Evolutionary conservation across 768 basidiomycete genomes (phyloP).

Genomic region (Kwoniella mangroviensis): DNA sequence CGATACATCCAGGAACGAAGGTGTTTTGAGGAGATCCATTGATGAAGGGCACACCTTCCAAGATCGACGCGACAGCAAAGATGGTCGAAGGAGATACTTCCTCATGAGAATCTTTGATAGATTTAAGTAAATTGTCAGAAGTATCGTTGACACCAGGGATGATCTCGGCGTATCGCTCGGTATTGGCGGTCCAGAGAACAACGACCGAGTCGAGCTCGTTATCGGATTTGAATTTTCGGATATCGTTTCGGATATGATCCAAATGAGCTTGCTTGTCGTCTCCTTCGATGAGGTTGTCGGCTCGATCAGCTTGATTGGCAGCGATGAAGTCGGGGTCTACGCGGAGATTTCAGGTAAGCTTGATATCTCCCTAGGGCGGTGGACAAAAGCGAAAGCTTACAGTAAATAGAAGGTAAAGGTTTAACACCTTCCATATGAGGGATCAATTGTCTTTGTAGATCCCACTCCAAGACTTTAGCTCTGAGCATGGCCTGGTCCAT

Average conservation of each 20-base stretch:
- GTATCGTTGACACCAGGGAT: conserved; percentile 95
- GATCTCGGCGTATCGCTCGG: conserved; percentile 94
- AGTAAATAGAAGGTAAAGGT: conserved; percentile 91
- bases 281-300: conserved; percentile 89
- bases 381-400: conserved; percentile 30
- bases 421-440: conserved; percentile 79
- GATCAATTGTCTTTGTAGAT: conserved; percentile 92
- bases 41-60: conserved; percentile 92
- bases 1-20: conserved; percentile 92
- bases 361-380: no score
- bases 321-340: conserved; percentile 93
- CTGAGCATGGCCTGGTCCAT: conserved; percentile 94
- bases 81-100: conserved; percentile 97
- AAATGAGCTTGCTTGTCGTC: conserved; percentile 86
- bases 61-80: conserved; percentile 92
- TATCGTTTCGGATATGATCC: conserved; percentile 88
- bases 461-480: conserved; percentile 90
- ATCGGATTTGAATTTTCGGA: conserved; percentile 84
- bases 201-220: conserved; percentile 84
- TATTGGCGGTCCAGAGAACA: conserved; percentile 98
- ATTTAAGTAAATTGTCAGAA: conserved; percentile 77
- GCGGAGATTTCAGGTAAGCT: background rate
- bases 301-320: conserved; percentile 94
- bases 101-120: conserved; percentile 81
- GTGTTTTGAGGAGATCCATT: conserved; percentile 99